Evolutionary conservation across 495 filamentous ascomycete species (phyloP).

Genomic region (Parachaetomium inaequale): DNA sequence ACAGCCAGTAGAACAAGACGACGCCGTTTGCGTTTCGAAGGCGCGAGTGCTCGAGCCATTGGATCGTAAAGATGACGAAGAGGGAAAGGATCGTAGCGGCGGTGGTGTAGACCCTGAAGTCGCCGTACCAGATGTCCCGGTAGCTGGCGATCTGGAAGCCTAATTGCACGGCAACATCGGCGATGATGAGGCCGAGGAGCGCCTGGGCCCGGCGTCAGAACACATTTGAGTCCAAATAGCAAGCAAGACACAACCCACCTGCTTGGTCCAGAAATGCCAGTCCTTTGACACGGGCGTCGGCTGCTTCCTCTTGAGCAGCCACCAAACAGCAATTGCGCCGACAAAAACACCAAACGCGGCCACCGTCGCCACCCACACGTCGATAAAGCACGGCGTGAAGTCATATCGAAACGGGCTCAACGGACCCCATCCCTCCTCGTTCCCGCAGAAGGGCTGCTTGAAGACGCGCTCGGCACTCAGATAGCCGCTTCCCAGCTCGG

Average conservation of each 20-base stretch:
- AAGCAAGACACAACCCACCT: constrained; percentile 53
- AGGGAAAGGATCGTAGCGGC: constrained; percentile 73
- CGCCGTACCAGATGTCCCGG: constrained; percentile 64
- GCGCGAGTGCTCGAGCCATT: constrained; percentile 88
- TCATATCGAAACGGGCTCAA: constrained; percentile 79
- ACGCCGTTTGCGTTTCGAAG: constrained; percentile 88
- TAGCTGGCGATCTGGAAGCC: constrained; percentile 72
- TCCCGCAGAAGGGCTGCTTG: constrained; percentile 73
- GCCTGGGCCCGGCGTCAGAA: constrained; percentile 41
- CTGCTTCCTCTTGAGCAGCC: constrained; percentile 58
- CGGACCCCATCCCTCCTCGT: constrained; percentile 93
- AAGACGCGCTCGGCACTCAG: constrained; percentile 39
- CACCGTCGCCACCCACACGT: constrained; percentile 73
- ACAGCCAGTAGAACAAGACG: constrained; percentile 93
- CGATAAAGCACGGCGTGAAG: constrained; percentile 95
- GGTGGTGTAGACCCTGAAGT: constrained; percentile 92
- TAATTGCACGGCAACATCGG: constrained; percentile 67
- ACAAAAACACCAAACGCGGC: constrained; percentile 72
- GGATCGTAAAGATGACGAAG: constrained; percentile 74
- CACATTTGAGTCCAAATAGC: constrained; percentile 15
- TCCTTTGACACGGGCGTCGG: constrained; percentile 69
- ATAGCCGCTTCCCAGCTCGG: constrained; percentile 44
- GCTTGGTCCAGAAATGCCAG: constrained; percentile 93
- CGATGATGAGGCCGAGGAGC: constrained; percentile 65
- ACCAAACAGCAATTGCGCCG: constrained; percentile 70